Base-by-base conservation (phyloP, 768 basidiomycete genomes). In the Strobilomyces dryophilus region DNA sequence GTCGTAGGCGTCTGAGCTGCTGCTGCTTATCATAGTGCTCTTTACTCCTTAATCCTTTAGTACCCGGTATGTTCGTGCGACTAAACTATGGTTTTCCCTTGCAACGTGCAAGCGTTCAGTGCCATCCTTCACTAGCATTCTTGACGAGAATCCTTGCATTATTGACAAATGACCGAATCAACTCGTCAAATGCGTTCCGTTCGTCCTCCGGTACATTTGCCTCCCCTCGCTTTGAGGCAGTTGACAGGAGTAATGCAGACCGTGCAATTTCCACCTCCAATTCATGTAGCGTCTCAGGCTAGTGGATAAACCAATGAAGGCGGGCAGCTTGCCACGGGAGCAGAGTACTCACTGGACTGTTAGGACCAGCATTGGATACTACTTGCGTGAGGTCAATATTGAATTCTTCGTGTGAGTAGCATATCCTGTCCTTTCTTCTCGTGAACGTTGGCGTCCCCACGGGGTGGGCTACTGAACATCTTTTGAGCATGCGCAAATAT, bases 341-440 rank as follows among this genome's bases (percentile, higher is more conserved):
- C 3, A 40, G 20, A 40, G 41, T 27, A 71, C 80, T 58, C 64
- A 89, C 87, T 41, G 79, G 75, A 52, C 72, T 70, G 48, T 70
- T 76, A 1, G 79, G 69, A 3, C 79, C 68, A 12, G 71, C 62
- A 8, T 75, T 76, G 5, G 85, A 78, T 2, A 82, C 82, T 45
- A 98, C 95, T 71, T 95, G 92, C 1, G 97, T 98, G 45, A 99
- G 79, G 73, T 99, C 97, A 57, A 99, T 85, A 58, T 76, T 79
- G 66, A 93, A 95, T 58, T 95, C 85, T 69, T 98, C 94, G 69
- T 99, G 97, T 4, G 85, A 74, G 69, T 99, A 99, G 63, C 90
- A 89, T 67, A 98, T 77, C 42, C 97, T 79, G 71, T 99, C 92
- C 73, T 97, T 99, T 73, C 79, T 76, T 53, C 90, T 79, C 31